Conservation (phyloP, 805 yeast species). For the Myxozyma neotropica region DNA sequence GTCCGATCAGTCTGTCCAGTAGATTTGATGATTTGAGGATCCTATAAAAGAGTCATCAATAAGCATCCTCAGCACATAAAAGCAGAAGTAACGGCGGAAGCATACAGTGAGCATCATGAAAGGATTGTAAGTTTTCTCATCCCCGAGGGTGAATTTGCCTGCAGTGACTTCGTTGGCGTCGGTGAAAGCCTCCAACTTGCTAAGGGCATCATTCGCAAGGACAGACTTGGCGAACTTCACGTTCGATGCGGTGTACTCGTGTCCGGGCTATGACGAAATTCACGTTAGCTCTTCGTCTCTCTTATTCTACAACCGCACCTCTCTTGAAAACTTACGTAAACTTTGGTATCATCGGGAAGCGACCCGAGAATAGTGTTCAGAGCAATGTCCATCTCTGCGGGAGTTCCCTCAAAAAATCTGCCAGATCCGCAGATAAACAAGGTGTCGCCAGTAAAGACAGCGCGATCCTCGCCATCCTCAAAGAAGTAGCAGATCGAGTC, state of each 20-base stretch:
- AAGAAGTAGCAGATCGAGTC: slow-evolving; percentile 90
- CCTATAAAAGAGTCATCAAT: slow-evolving; percentile 42
- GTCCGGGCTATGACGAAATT: slow-evolving; percentile 63
- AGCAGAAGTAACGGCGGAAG: not conserved
- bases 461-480: slow-evolving; percentile 68
- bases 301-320: no score
- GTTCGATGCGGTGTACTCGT: slow-evolving; percentile 88
- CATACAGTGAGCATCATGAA: slow-evolving; percentile 61
- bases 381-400: slow-evolving; percentile 74
- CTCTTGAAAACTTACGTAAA: slow-evolving; percentile 50
- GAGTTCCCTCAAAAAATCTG: slow-evolving; percentile 90
- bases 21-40: slow-evolving; percentile 60
- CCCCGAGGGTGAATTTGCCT: slow-evolving; percentile 80
- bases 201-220: slow-evolving; percentile 57
- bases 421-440: slow-evolving; percentile 95
- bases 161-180: slow-evolving; percentile 70
- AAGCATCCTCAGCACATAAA: no score
- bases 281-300: not conserved
- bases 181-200: slow-evolving; percentile 55
- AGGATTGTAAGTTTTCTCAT: slow-evolving; percentile 83
- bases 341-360: slow-evolving; percentile 69
- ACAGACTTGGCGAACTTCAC: slow-evolving; percentile 74
- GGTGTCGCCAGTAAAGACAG: slow-evolving; percentile 95
- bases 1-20: slow-evolving; percentile 56
- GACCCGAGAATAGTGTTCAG: slow-evolving; percentile 59